phyloP scores from a whole-genome alignment of 2,329 filamentous ascomycete genomes.

The Raffaelea albimanens region DNA sequence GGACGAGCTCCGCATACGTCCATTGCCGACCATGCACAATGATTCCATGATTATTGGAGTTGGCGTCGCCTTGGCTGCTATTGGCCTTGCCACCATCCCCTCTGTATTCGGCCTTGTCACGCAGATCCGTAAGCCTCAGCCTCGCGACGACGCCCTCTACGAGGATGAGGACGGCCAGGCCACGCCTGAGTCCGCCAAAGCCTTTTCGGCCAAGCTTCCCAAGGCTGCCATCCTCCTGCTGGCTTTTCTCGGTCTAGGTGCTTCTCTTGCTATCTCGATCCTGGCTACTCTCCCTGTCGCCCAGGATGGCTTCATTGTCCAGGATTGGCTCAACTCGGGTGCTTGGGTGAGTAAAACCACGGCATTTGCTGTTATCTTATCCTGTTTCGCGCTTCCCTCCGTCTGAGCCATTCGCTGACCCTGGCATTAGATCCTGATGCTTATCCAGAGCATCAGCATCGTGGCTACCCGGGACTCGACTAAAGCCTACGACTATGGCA shows the following conservation, averaged over 20 bases:
- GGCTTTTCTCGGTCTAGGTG: slow-evolving; percentile 41
- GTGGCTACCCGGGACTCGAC: slow-evolving; percentile 40
- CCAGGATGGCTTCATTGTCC: slow-evolving; percentile 32
- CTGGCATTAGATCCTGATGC: slow-evolving; percentile 34
- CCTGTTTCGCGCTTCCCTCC: slow-evolving; percentile 7
- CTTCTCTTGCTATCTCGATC: slow-evolving; percentile 48
- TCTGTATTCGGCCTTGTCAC: slow-evolving; percentile 18
- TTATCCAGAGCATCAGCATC: slow-evolving; percentile 41
- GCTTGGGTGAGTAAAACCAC: slow-evolving; percentile 50
- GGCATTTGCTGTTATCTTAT: background rate
- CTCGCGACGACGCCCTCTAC: slow-evolving; percentile 36
- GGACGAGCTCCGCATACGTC: background rate
- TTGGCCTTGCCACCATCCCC: slow-evolving; percentile 21
- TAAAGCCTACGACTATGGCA: slow-evolving; percentile 42
- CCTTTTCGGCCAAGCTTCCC: slow-evolving; percentile 51
- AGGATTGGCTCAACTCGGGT: slow-evolving; percentile 50
- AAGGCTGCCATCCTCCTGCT: slow-evolving; percentile 45
- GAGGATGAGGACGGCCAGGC: slow-evolving; percentile 62
- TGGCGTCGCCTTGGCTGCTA: slow-evolving; percentile 17
- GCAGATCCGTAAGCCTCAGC: slow-evolving; percentile 19
- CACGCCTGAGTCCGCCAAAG: slow-evolving; percentile 50
- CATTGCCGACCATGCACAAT: slow-evolving; percentile 17
- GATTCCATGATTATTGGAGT: slow-evolving; percentile 17
- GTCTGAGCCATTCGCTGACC: background rate
- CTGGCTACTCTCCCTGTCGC: slow-evolving; percentile 32